Base-by-base conservation (phyloP, 2,329 filamentous ascomycete genomes). In the Phaeosphaeria sp. region DNA sequence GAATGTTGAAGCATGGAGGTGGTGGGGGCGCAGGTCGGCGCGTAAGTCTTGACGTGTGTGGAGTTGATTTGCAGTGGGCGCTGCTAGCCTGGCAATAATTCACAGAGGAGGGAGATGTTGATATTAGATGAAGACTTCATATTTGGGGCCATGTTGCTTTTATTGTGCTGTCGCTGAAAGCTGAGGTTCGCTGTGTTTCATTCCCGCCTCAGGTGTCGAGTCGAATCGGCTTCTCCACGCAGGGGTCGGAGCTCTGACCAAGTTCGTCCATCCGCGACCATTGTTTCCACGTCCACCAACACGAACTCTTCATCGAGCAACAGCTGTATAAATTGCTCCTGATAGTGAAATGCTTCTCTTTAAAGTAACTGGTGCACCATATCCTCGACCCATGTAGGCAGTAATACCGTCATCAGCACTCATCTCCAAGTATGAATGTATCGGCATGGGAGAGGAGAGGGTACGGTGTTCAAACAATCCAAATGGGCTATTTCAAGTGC, bases 121-220 rank as follows among this genome's bases (percentile, higher is more conserved):
- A 46, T 39, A 59, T 52, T 50, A 52, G 54, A 39, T 33, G 33
- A 39, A 11, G 49, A 20, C 49, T 50, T 23, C 33, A 25, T 55
- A 54, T 52, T 57, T 50, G 63, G 62, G 62, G 64, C 59, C 72
- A 72, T 74, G 56, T 54, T 64, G 60, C 21, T 68, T 59, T 72
- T 72, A 73, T 68, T 64, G 46, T 56, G 44, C 48, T n/a, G 59
- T 59, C 51, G 60, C 61, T 55, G 52, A 60, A 56, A 65, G 57
- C 68, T 72, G 71, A 73, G 62, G 72, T 66, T 50, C 62, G 64
- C 62, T 62, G 56, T 57, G 72, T 74, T 74, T 74, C 72, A 73
- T 70, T 63, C 60, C 66, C 65, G 64, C 64, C 64, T 64, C 64
- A 64, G 64, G 54, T 62, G 43, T 62, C 59, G 33, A 44, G 46